Base-by-base conservation (phyloP, 106 monocot species). In the Dendrobium nobile region DNA sequence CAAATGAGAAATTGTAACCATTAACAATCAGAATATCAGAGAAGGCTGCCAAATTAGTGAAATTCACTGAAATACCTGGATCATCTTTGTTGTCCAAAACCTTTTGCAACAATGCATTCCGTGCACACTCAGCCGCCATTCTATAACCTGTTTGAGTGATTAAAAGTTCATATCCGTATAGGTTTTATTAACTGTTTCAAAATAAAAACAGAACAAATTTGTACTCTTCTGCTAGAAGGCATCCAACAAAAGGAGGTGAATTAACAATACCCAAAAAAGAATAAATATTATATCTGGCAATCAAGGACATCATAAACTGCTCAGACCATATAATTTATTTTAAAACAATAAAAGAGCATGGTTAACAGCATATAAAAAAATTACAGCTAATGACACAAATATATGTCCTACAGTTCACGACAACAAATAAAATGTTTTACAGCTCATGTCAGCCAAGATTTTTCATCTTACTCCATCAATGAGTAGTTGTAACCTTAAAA, bases 61-160 rank as follows among this genome's bases (percentile, higher is more conserved):
- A 61, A 22, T n/a, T 5, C 22, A 22, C 61, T 61, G 15, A 70
- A 70, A 18, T 84, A 93, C 90, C 90, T 88, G 84, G 79, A 84
- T 93, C 86, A n/a, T 83, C 61, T 85, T 90, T 90, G 79, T 93
- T 90, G 77, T 93, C 87, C 83, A 81, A 84, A n/a, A 78, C 86
- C 75, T 85, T 90, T 77, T 88, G 54, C 61, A 84, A 65, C 77
- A 93, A 81, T 67, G 85, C 86, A 85, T 84, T 83, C 41, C 79
- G 73, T 72, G 92, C 90, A 88, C 92, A 90, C 77, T 90, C 90
- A 85, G 90, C 88, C 74, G 89, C 92, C 92, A 90, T 87, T 72
- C 90, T 88, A 56, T 88, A 93, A 48, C 92, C 92, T 93, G 75
- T 77, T 16, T 81, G 41, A 58, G 77, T 22, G 70, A 76, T 51